These are phyloP conservation scores for Ramaria sp. DNA, from an alignment of 768 basidiomycete species.

Conservation along the genomic window DNA sequence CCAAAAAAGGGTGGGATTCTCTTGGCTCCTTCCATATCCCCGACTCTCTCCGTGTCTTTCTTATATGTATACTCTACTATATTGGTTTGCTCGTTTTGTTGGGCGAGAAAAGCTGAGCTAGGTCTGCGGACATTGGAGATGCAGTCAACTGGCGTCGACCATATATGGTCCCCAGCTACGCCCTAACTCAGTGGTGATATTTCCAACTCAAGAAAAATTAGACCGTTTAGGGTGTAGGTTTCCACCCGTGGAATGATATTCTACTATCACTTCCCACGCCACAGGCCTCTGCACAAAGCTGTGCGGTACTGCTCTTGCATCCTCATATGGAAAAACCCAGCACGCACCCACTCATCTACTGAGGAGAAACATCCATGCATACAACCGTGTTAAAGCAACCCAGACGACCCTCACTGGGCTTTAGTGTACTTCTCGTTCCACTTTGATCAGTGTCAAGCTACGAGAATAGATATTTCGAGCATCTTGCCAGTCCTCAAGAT, in stretches of 20 bases:
- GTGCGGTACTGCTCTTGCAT: background rate
- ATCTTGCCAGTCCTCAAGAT: background rate
- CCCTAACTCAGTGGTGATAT: no score
- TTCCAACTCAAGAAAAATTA: background rate
- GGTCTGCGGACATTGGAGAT: no score
- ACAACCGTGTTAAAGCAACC: background rate
- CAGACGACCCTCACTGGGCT: background rate
- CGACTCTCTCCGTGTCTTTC: no score
- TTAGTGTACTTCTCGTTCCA: background rate
- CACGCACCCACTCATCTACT: slow-evolving; percentile 4
- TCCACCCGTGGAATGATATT: background rate
- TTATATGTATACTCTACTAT: no score
- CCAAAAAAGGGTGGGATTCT: no score
- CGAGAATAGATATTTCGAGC: background rate
- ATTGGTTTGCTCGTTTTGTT: no score
- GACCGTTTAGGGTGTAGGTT: background rate
- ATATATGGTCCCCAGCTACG: no score
- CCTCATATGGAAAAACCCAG: background rate
- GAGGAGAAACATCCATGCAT: slow-evolving; percentile 1
- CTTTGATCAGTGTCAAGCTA: background rate
- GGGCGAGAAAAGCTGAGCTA: no score
- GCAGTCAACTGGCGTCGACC: no score
- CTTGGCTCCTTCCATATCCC: no score
- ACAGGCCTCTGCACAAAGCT: background rate
- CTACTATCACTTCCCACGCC: background rate